Base-by-base conservation (phyloP, 257 asterid genomes). In the Scutellaria galericulata region DNA sequence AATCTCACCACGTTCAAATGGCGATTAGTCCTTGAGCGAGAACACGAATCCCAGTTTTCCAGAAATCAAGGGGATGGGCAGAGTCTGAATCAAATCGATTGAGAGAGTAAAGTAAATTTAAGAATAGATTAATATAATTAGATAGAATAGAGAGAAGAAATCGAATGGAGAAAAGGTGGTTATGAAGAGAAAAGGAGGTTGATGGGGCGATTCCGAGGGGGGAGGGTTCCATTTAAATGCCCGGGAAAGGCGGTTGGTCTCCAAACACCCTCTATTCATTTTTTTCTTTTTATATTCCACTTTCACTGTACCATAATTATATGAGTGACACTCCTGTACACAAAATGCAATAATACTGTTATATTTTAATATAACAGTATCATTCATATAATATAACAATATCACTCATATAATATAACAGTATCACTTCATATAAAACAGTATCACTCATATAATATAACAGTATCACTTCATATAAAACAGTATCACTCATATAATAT, bases 171-270 rank as follows among this genome's bases (percentile, higher is more conserved):
- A 6, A 73, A 39, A 44, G 76, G 82, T 59, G 64, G 80, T 80
- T 71, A 61, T n/a, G 47, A 44, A 27, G 71, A 67, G 83, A 68
- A 67, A 47, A 66, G 35, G 67, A 55, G 56, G 72, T 70, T 47
- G 20, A 57, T 65, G 58, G 5, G 79, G 85, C 77, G 81, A 76
- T 71, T 75, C 83, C 88, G 71, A 60, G 60, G 88, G 84, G 50
- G 51, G 7, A 74, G 84, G 87, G 69, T 73, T 46, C 70, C 80
- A 50, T 61, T 56, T 68, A 80, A 56, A 74, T 55, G 15, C 82
- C 83, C 84, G 79, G 74, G 73, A 65, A 73, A 73, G 61, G 54
- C 56, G 80, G 70, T 50, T 81, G 55, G 68, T 2, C 37, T 4
- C 37, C 37, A 31, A 22, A 22, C 27, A 0, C 27, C 27, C 37